Evolutionary conservation across 2,329 filamentous ascomycete genomes (phyloP).

Genomic region (Cadophora sp.): DNA sequence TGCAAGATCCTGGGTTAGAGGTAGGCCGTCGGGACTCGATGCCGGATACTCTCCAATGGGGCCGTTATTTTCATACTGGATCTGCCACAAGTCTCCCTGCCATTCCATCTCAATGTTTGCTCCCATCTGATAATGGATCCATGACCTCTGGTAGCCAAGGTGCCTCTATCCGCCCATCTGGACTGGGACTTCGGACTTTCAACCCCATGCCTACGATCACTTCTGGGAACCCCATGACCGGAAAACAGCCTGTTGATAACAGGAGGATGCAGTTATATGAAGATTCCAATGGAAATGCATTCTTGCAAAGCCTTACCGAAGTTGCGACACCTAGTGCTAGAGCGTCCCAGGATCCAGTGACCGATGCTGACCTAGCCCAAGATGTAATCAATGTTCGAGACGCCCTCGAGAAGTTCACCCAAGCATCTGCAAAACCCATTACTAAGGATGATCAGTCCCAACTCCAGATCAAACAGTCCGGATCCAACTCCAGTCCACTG

Average conservation of each 20-base stretch:
- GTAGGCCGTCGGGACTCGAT: conserved; percentile 22
- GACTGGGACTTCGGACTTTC: conserved; percentile 39
- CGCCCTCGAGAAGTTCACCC: conserved; percentile 35
- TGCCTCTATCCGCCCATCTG: conserved; percentile 39
- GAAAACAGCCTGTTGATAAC: conserved; percentile 15
- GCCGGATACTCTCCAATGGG: conserved; percentile 42
- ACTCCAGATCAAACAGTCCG: conserved; percentile 34
- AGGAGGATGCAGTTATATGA: conserved; percentile 39
- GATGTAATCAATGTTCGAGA: conserved; percentile 31
- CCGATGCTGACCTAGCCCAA: conserved; percentile 29
- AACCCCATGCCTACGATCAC: conserved; percentile 37
- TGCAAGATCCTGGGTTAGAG: conserved; percentile 18
- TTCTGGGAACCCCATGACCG: conserved; percentile 15
- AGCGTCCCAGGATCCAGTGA: conserved; percentile 33
- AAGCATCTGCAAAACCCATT: conserved; percentile 22
- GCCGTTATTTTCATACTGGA: conserved; percentile 38
- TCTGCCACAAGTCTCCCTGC: conserved; percentile 41
- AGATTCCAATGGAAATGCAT: conserved; percentile 38
- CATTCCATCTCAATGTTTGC: conserved; percentile 47
- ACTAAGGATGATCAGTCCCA: conserved; percentile 28
- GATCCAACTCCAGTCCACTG: conserved; percentile 22
- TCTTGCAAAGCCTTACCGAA: conserved; percentile 43
- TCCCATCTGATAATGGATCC: conserved; percentile 45
- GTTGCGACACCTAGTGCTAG: conserved; percentile 39
- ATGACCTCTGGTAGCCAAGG: conserved; percentile 38